Base-by-base conservation (phyloP, 2,329 filamentous ascomycete genomes). In the Fusarium nelsonii region DNA sequence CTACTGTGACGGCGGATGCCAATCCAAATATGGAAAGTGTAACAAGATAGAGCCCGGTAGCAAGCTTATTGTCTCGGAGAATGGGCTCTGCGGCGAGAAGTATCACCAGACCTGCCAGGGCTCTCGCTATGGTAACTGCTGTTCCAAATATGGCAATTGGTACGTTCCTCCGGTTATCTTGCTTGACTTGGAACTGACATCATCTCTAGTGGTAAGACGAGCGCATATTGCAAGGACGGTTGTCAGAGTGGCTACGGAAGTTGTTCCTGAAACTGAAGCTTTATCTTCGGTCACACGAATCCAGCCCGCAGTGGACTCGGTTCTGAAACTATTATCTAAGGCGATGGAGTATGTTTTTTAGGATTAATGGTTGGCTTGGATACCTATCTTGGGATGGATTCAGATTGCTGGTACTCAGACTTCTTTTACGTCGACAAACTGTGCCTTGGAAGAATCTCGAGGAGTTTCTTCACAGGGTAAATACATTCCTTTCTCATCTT, bases 1-100 rank as follows among this genome's bases (percentile, higher is more conserved):
- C 37, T 64, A 79, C 51, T 80, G 79, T 53, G 78, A 74, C 26
- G 56, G 51, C 5, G 75, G 76, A 11, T 79, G 78, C 36, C 77
- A 78, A 53, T 45, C 63, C 6, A 65, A 62, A 8, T 80, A 74
- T 55, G 79, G 78, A n/a, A 69, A 64, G 23, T 79, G 78, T 52
- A 66, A 72, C 23, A 68, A 44, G 23, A 70, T 67, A 56, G 50
- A 58, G 30, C 16, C 43, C n/a, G 48, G 55, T 4, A 58, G 52
- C n/a, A 34, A 26, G n/a, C 45, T 58, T 3, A 46, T 58, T 67
- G 64, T 60, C 50, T 71, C 68, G 41, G 68, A 58, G 20, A 71
- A 71, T 28, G 65, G 68, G 9, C 68, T 71, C 37, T 65, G 65
- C 23, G 68, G 68, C 8, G 49, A 62, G 18, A 59, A 51, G 56